Base-by-base conservation (phyloP, 495 filamentous ascomycete genomes). In the Talaromyces borbonicus region DNA sequence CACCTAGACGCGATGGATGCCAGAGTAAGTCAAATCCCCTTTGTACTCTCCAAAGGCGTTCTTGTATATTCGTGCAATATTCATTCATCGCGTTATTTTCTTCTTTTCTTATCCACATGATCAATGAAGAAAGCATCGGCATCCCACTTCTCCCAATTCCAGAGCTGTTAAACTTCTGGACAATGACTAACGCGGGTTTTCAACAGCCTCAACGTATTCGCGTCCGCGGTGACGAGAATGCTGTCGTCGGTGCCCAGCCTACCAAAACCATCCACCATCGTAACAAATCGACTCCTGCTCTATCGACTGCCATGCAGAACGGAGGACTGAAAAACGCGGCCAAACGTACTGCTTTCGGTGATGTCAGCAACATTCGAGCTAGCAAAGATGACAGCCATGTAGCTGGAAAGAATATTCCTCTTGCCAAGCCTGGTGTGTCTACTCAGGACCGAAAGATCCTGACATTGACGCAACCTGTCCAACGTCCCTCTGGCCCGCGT, bases 311-410 rank as follows among this genome's bases (percentile, higher is more conserved):
- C 50, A 52, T 72, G 12, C 67, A 76, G 37, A 73, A 68, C 15
- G 75, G 71, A 41, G 73, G 73, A 23, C 60, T 83, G 41, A 90
- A 84, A 61, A 76, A 76, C 42, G 76, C 72, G 31, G 69, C 81
- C 19, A 87, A 87, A 66, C 78, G 87, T 49, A 80, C 79, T 29
- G 84, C 78, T 12, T 87, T 92, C 61, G 83, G 75, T 12, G 89
- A 95, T 56, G 71, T 89, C 27, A 90, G 81, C 72, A 89, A 87
- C 57, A 83, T 72, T 9, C 67, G 55, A 23, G 65, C 63, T 46
- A 73, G 60, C 42, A 68, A 70, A 24, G 78, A 79, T 57, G 80
- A 81, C 50, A 67, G 66, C 15, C 61, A 60, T 18, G 49, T 75
- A 44, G 49, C 52, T 41, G 69, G 60, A 37, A 85, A 81, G 60